Conservation (phyloP, 805 yeast species). For the Ogataea henricii region DNA sequence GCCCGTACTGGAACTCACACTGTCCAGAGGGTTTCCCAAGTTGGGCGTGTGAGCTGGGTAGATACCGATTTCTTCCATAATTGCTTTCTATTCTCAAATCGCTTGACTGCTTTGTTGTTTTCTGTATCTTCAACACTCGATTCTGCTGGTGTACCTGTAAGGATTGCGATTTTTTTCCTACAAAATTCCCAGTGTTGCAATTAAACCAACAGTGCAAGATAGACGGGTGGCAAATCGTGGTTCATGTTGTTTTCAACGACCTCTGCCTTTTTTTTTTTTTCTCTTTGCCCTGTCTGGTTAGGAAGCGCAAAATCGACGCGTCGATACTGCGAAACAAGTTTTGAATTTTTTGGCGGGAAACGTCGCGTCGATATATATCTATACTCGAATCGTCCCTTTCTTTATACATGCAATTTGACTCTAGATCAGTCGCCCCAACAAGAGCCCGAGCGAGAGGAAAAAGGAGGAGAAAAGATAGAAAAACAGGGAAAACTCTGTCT, state of each 20-base stretch:
- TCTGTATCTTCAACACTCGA: background rate
- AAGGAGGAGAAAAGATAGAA: conserved; percentile 6
- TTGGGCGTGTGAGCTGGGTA: conserved; percentile 33
- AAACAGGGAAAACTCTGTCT: conserved; percentile 2
- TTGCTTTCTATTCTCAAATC: background rate
- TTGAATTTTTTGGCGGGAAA: no score
- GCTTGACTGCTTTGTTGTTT: background rate
- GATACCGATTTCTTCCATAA: conserved; percentile 68
- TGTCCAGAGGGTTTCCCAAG: conserved; percentile 28
- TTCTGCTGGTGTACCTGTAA: conserved; percentile 1
- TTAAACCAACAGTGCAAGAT: background rate
- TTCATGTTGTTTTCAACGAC: conserved; percentile 4
- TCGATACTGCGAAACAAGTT: no score
- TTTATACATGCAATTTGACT: no score
- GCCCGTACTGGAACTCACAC: conserved; percentile 27
- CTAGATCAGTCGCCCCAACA: conserved; percentile 7
- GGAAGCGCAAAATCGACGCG: background rate
- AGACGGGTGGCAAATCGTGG: conserved; percentile 7
- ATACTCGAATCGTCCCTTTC: no score
- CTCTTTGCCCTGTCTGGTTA: background rate
- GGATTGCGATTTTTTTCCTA: conserved; percentile 5
- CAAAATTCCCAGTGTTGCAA: background rate
- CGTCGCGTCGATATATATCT: no score
- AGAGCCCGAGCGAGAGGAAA: conserved; percentile 8
- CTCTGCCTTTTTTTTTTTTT: background rate